Percentiles rank a stretch among this genome's conserved stretches.
Evolutionary conservation across 2,329 filamentous ascomycete genomes (phyloP).

Genomic region (Pseudocercospora cruenta): DNA sequence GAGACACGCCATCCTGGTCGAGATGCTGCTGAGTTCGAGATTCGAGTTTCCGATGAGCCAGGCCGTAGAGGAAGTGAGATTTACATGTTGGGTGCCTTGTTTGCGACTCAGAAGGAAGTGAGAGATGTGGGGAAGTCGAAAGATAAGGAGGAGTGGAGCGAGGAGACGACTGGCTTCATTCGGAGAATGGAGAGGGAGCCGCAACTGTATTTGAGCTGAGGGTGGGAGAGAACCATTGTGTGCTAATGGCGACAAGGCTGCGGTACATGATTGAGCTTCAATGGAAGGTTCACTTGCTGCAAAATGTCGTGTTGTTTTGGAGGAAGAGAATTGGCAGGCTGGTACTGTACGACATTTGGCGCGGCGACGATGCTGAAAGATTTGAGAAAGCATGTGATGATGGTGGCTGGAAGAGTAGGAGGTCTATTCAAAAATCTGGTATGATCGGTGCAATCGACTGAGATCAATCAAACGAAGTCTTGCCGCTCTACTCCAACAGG

Average conservation of each 20-base stretch:
- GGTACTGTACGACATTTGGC: not conserved
- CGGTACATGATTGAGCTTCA: no score
- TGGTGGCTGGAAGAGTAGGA: no score
- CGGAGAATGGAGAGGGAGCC: not conserved
- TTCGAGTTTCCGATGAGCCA: not conserved
- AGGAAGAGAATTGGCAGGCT: not conserved
- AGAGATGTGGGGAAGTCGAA: slow-evolving; percentile 5
- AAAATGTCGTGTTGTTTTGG: no score
- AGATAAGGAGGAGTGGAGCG: not conserved
- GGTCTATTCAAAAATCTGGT: no score
- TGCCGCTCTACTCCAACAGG: no score
- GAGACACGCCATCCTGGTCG: not conserved
- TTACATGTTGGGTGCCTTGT: slow-evolving; percentile 23
- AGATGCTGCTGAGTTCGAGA: not conserved
- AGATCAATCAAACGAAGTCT: no score
- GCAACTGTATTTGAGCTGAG: not conserved
- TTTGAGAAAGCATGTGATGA: no score
- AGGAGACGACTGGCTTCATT: not conserved
- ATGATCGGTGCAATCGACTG: no score
- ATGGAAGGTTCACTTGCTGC: no score
- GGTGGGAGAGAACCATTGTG: not conserved
- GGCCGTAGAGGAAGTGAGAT: slow-evolving; percentile 8
- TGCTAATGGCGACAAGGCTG: no score
- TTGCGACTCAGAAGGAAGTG: slow-evolving; percentile 19
- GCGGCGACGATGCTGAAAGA: no score